phyloP scores from a whole-genome alignment of 1,284 basidiomycete genomes.

The Cutaneotrichosporon sp. region DNA sequence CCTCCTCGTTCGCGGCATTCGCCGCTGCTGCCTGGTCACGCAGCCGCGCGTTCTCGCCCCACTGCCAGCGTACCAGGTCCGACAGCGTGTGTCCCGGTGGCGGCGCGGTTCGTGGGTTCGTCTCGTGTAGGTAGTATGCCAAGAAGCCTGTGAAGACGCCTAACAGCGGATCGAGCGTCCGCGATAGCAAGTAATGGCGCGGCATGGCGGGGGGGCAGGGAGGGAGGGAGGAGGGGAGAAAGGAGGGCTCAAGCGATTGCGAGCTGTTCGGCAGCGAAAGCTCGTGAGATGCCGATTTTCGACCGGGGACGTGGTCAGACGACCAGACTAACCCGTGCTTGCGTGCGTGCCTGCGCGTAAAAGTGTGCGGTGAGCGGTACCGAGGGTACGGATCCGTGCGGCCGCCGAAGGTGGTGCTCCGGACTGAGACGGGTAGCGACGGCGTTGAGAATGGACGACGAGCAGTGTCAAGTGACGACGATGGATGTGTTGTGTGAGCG shows the following conservation, averaged over 20 bases:
- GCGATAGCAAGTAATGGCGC: conserved; percentile 42
- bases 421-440: too few relatives aligned
- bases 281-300: not conserved
- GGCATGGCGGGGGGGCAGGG: conserved; percentile 24
- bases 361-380: too few relatives aligned
- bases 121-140: conserved; percentile 78
- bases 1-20: conserved; percentile 13
- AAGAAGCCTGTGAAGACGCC: conserved; percentile 73
- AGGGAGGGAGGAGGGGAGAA: not conserved
- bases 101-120: conserved; percentile 69
- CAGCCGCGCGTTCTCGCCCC: conserved; percentile 39
- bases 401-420: too few relatives aligned
- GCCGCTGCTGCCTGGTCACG: conserved; percentile 24
- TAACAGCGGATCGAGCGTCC: conserved; percentile 62
- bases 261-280: not conserved
- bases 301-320: not conserved
- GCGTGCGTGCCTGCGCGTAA: too few relatives aligned
- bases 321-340: too few relatives aligned
- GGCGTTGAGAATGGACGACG: too few relatives aligned
- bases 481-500: too few relatives aligned
- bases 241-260: not conserved
- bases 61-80: conserved; percentile 67
- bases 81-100: conserved; percentile 60
- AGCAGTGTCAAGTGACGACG: too few relatives aligned
- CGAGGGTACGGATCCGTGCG: too few relatives aligned